Evolutionary conservation across 2,329 filamentous ascomycete genomes (phyloP).

Genomic region (Aspergillus hiratsukae): DNA sequence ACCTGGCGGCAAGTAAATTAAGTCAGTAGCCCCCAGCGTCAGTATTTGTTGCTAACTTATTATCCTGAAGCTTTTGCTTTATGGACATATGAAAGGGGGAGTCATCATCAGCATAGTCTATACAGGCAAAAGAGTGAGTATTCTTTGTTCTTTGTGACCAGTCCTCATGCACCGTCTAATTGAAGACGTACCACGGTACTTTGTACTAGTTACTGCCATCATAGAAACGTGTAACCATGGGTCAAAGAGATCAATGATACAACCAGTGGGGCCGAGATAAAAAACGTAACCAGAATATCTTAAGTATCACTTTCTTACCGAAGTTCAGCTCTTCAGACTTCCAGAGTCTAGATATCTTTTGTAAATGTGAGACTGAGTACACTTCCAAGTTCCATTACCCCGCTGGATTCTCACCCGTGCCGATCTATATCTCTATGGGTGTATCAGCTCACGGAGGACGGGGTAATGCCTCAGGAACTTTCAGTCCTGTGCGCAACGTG

Average conservation of each 20-base stretch:
- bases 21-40: slow-evolving; percentile 7
- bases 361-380: too few relatives aligned
- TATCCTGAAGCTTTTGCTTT: neutral
- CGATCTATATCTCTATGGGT: neutral
- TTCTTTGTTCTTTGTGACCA: neutral
- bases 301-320: neutral
- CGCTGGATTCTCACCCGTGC: neutral
- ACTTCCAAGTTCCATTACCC: neutral
- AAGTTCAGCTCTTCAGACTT: neutral
- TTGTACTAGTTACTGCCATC: neutral
- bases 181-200: neutral
- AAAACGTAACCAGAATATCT: slow-evolving; percentile 2
- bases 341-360: neutral
- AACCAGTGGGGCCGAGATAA: slow-evolving; percentile 13
- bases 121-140: neutral
- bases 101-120: neutral
- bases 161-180: neutral
- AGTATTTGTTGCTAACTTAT: neutral
- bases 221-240: slow-evolving; percentile 11
- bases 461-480: neutral
- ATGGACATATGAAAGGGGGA: neutral
- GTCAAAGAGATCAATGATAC: slow-evolving; percentile 13
- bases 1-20: slow-evolving; percentile 5
- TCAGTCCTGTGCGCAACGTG: neutral
- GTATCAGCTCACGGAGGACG: neutral